Base-by-base conservation (phyloP, 768 basidiomycete species). In the Amanita pseudoporphyria region DNA sequence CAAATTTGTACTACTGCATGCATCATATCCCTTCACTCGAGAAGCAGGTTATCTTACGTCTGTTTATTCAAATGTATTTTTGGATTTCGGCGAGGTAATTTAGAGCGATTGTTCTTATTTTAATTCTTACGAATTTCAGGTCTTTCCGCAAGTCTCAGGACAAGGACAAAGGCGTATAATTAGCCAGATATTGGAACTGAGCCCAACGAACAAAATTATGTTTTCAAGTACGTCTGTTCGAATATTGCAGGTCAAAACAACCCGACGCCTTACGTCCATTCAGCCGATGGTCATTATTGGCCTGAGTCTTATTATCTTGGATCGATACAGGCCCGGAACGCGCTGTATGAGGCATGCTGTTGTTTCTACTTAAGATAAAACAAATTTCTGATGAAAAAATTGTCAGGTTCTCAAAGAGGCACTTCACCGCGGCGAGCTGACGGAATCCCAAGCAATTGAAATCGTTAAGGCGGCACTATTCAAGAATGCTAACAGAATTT, bases 11-110 rank as follows among this genome's bases (percentile, higher is more conserved):
- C 70, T 90, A 13, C 69, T 90, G 1, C 87, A 89, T 57, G 73
- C 84, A 3, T 73, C 80, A n/a, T 90, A 89, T 57, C 87, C 87
- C 0, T 88, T 75, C 60, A 84, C 79, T 3, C 75, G 81, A 36
- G 87, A 90, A 51, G 86, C 85, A 5, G 85, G 82, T 5, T 90
- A 89, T 62, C 71, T 90, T 44, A 71, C 84, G 0, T 68, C 84
- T 0, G 76, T 83, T 9, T 87, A 87, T 55, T 59, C 68, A 44
- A 89, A 89, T 54, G 86, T 87, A 9, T 88, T 75, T 57, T 67
- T 88, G 39, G 87, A 90, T 62, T 84, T 89, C 60, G 87, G 87
- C 35, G 83, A 85, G 67, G 77, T 76, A 47, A 24, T 57, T 6
- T 39, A 28, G 3, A 33, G 12, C 38, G 9, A 4, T 28, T 4